These are phyloP conservation scores for Hypoxylon sp. DNA, from an alignment of 2,329 filamentous ascomycete genomes.

Conservation along the genomic window DNA sequence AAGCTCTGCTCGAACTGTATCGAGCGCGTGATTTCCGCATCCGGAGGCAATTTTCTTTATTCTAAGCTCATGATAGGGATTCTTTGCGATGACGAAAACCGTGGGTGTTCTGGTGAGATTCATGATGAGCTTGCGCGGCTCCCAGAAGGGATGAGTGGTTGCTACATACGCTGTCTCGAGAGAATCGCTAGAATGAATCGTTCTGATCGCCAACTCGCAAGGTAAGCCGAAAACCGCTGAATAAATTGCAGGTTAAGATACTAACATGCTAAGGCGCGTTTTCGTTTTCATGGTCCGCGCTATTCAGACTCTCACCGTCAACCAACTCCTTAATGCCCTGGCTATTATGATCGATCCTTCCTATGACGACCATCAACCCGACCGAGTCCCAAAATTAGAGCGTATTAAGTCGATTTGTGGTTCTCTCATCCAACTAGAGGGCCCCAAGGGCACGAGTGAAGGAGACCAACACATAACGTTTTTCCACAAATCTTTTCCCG, in stretches of 20 bases:
- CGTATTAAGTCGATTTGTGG: not conserved
- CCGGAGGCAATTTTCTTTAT: constrained; percentile 11
- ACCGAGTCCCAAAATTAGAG: constrained; percentile 1
- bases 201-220: constrained; percentile 7
- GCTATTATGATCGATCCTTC: not conserved
- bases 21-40: constrained; percentile 5
- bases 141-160: not conserved
- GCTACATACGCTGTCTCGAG: constrained; percentile 7
- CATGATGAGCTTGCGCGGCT: constrained; percentile 7
- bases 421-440: not conserved
- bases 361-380: constrained; percentile 6
- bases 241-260: not conserved
- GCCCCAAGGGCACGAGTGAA: not conserved
- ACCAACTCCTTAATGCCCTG: constrained; percentile 10
- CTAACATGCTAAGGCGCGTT: constrained; percentile 14
- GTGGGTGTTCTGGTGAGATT: constrained; percentile 3
- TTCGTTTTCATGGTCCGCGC: constrained; percentile 13
- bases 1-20: not conserved
- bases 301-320: constrained; percentile 3
- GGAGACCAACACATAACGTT: not conserved
- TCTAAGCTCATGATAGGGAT: constrained; percentile 9
- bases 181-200: constrained; percentile 1
- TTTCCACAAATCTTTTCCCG: constrained; percentile 2
- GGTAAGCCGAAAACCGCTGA: not conserved
- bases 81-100: constrained; percentile 2